Base-by-base conservation (phyloP, 768 basidiomycete genomes). In the Lenzites betulinus region DNA sequence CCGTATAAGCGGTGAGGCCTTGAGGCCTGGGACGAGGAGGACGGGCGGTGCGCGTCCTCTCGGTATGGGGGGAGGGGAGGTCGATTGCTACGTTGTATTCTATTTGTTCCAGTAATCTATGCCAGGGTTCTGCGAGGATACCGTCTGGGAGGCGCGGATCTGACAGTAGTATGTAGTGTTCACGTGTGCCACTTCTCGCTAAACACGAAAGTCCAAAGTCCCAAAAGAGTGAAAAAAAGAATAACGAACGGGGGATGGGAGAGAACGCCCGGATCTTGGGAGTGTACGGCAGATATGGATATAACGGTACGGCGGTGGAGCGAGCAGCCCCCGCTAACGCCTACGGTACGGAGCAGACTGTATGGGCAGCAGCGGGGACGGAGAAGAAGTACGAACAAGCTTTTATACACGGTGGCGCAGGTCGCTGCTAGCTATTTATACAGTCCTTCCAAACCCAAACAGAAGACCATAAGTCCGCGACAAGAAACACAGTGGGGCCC, bases 1-100 rank as follows among this genome's bases (percentile, higher is more conserved):
- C 57, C 59, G 26, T 60, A 61, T 60, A 67, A 64, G 53, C 66
- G 66, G 47, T 60, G 43, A 56, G 35, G 22, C n/a, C n/a, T n/a
- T n/a, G n/a, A n/a, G n/a, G n/a, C n/a, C n/a, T n/a, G n/a, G 43
- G 33, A 28, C 26, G 47, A 26, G 47, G 15, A n/a, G 46, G 23
- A 22, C 11, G 11, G 25, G 11, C 25, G 46, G 46, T 22, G 25
- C 16, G 26, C n/a, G n/a, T n/a, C n/a, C 26, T 18, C 15, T n/a
- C 28, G 5, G 35, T 42, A 12, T 25, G 44, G 51, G 9, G n/a
- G 54, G 53, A 15, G 8, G 13, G 15, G 51, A n/a, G 51, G 26
- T 46, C 11, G 22, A 16, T 39, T 8, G 38, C 38, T 13, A 39
- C 38, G 11, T 39, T 39, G 38, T 39, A 39, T 39, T 39, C 18